Base-by-base conservation (phyloP, 768 basidiomycete species). In the Mycena polygramma region DNA sequence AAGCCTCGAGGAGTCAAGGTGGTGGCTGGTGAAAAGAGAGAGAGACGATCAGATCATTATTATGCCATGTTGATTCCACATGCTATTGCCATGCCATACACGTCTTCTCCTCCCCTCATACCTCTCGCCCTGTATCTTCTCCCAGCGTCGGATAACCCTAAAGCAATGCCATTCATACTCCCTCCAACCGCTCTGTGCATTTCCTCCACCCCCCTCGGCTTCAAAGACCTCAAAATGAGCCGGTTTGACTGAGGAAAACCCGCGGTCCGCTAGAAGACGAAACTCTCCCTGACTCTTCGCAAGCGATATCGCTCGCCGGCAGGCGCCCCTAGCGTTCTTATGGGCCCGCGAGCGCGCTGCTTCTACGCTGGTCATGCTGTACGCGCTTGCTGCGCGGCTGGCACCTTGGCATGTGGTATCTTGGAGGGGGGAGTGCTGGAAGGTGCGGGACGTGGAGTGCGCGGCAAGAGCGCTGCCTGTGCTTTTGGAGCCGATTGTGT, bases 261-360 rank as follows among this genome's bases (percentile, higher is more conserved):
- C n/a, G n/a, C n/a, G n/a, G n/a, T n/a, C 57, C 57, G 10, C 41
- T 24, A 43, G 57, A 58, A 68, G 92, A 96, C 82, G 94, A 94
- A 76, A 86, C 90, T 22, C 81, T 94, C 66, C 88, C 96, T 36
- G 87, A 91, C 24, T 82, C 53, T 85, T 96, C 62, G 90, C 91
- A 11, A 78, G 82, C 26, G 88, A 92, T 75, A 92, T 96, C 64
- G 87, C 90, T 76, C 90, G 91, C 70, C 89, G 93, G 19, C 91
- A 94, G 80, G 85, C 88, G 51, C 87, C 88, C 67, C 88, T 96
- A 17, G 89, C 92, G 1, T 95, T 95, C 77, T 93, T 97, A 72
- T 90, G 94, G 20, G 81, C 94, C 63, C 89, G 96, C 49, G 94
- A 97, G 80, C 88, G 94, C 37, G 86, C 95, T 10, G 86, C 94